Evolutionary conservation across 2,329 filamentous ascomycete genomes (phyloP), one percentile per base, ranked within the genome.

Genomic region (Didymosphaeria variabile): DNA sequence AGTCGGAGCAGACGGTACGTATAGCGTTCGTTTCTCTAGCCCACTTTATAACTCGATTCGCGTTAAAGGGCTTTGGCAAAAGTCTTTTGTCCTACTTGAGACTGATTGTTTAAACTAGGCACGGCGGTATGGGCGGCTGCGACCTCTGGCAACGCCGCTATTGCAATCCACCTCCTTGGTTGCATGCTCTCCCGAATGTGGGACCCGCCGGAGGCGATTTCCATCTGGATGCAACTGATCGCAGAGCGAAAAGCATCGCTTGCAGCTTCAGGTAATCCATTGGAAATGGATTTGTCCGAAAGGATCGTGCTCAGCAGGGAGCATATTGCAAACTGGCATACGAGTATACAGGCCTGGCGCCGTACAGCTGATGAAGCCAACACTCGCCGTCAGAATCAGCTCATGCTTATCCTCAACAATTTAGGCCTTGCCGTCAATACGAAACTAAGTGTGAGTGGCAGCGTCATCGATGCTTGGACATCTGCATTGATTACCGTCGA

Each of bases 101-200:
- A 29, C 26, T 29, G 26, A 29, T 29, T 29, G 26, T 5, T 6
- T 29, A 2, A 2, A 5, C 1, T 29, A 29, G 50, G 50, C 7
- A 53, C 34, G 9, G 38, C 58, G 3, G 21, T 57, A 7, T 56
- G 53, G 54, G 53, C 58, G 12, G 58, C 58, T 6, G 58, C 58
- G 3, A 67, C 65, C 1, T 79, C 78, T 0, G 68, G 72, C 0
- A 29, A 52, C 0, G 57, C 55, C 1, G 71, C 76, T 0, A 65
- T 80, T 1, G 65, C 67, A 3, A 63, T 74, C 0, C 71, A 80
- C 55, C 64, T 80, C 0, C 74, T 80, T 0, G 76, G 72, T 2
- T 80, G 77, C 60, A 77, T 80, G 68, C 61, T 80, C 2, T 75
- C 76, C 0, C 63, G 74, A 0, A 69, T 77, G 1, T 80, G 69